These are phyloP conservation scores for Colletotrichum sp. DNA, from an alignment of 2,329 filamentous ascomycete genomes.

Conservation along the genomic window DNA sequence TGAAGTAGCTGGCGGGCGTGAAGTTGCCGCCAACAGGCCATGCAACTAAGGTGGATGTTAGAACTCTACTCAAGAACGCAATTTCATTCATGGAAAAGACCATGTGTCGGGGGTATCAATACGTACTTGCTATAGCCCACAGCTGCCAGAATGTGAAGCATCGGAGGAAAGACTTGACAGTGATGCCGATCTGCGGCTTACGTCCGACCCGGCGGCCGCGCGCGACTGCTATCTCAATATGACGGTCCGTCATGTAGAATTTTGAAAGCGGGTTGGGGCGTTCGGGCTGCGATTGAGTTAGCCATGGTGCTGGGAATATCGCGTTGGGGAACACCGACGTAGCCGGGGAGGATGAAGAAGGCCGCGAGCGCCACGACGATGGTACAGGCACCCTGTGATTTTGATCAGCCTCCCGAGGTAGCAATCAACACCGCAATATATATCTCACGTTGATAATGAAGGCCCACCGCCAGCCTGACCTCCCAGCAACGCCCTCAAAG, in stretches of 20 bases:
- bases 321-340: not conserved
- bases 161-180: slow-evolving; percentile 1
- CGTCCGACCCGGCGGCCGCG: not conserved
- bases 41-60: not conserved
- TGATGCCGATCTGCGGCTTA: slow-evolving; percentile 12
- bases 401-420: fast-evolving
- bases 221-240: slow-evolving; percentile 4
- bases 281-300: not conserved
- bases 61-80: fast-evolving
- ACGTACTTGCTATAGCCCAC: slow-evolving; percentile 7
- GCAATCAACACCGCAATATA: fast-evolving
- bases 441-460: slow-evolving; percentile 39
- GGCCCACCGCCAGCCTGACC: slow-evolving; percentile 42
- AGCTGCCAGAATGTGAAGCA: slow-evolving; percentile 12
- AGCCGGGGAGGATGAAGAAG: slow-evolving; percentile 9
- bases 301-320: fast-evolving
- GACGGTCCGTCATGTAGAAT: not conserved
- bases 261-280: slow-evolving; percentile 1
- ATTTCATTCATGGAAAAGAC: fast-evolving
- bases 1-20: slow-evolving; percentile 7
- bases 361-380: slow-evolving; percentile 2
- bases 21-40: slow-evolving; percentile 13
- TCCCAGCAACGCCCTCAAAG: slow-evolving; percentile 50
- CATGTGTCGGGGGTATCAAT: not conserved
- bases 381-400: not conserved